These are phyloP conservation scores for Melampsora americana DNA, from an alignment of 1,284 basidiomycete species.

Conservation along the genomic window DNA sequence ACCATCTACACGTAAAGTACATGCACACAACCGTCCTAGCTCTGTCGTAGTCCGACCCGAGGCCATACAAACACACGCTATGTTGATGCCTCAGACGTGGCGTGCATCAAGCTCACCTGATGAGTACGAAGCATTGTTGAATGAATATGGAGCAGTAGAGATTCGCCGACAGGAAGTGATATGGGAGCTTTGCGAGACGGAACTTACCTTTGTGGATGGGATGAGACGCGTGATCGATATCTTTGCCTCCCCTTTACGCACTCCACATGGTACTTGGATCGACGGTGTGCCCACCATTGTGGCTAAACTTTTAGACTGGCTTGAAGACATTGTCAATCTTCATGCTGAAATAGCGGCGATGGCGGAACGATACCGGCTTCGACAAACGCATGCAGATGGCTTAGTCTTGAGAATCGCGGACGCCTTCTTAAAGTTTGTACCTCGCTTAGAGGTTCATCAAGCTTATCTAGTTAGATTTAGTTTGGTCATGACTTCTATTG, in stretches of 20 bases:
- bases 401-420: constrained; percentile 62
- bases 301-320: constrained; percentile 72
- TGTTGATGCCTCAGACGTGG: constrained; percentile 23
- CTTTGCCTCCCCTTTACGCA: constrained; percentile 71
- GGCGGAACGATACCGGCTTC: constrained; percentile 58
- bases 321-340: constrained; percentile 75
- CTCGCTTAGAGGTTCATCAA: constrained; percentile 73
- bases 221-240: constrained; percentile 65
- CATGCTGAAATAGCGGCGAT: constrained; percentile 65
- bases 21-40: background rate
- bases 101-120: constrained; percentile 20
- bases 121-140: constrained; percentile 50
- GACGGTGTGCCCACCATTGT: constrained; percentile 68
- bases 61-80: background rate
- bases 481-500: constrained; percentile 62
- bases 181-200: constrained; percentile 66
- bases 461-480: constrained; percentile 74
- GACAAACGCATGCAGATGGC: constrained; percentile 56
- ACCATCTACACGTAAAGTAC: background rate
- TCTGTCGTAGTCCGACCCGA: background rate
- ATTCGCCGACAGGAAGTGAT: constrained; percentile 67
- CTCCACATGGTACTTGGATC: constrained; percentile 63
- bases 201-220: constrained; percentile 66
- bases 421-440: constrained; percentile 63
- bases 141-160: constrained; percentile 59